Conservation (phyloP, 1,284 basidiomycete species). For the Waitea zeae region DNA sequence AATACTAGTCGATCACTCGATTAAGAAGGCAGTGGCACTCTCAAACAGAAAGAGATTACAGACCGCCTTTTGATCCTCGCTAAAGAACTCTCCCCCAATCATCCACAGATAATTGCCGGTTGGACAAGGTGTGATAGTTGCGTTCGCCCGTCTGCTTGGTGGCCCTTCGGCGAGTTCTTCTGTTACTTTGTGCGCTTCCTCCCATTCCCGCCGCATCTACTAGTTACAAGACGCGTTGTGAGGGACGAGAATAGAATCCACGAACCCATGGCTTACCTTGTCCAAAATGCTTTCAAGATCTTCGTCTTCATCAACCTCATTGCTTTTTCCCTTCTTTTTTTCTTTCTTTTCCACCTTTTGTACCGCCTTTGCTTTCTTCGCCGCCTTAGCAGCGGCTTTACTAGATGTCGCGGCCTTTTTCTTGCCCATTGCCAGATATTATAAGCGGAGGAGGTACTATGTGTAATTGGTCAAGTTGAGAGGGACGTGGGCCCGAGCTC, state of each 20-base stretch:
- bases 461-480: too few species aligned
- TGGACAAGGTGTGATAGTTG: conserved; percentile 64
- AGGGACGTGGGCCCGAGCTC: too few species aligned
- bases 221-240: conserved; percentile 9
- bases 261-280: conserved; percentile 34
- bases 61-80: conserved; percentile 66
- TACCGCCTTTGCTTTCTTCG: conserved; percentile 54
- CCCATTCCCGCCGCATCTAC: conserved; percentile 65
- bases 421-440: conserved; percentile 21
- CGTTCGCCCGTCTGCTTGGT: conserved; percentile 66
- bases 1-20: conserved; percentile 28
- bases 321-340: conserved; percentile 39
- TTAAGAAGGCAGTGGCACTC: conserved; percentile 7
- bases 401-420: conserved; percentile 27
- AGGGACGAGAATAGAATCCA: conserved; percentile 2
- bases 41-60: conserved; percentile 14
- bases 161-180: conserved; percentile 67
- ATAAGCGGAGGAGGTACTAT: too few species aligned
- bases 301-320: conserved; percentile 44
- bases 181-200: conserved; percentile 53
- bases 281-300: conserved; percentile 73
- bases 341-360: conserved; percentile 59
- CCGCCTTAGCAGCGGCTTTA: conserved; percentile 39
- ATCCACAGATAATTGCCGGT: conserved; percentile 68
- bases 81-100: conserved; percentile 73